Evolutionary conservation across 495 filamentous ascomycete genomes (phyloP), one percentile per base, ranked within the genome.

Genomic region (Aspergillus campestris): DNA sequence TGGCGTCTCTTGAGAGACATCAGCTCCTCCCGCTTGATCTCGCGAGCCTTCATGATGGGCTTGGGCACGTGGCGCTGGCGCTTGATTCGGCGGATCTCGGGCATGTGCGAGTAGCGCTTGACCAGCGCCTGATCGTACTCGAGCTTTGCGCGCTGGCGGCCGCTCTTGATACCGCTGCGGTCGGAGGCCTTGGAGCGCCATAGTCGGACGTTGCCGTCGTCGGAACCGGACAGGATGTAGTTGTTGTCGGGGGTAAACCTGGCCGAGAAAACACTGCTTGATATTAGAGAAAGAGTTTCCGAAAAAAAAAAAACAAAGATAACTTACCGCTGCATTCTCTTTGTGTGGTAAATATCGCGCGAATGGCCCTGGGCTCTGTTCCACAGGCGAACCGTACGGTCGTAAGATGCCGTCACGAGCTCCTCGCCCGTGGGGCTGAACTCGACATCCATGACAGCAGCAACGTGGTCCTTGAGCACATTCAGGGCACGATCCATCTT

Each of bases 401-500:
- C 91, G 57, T 97, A 99, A 5, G 83, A 87, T 9, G 86, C 92
- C 29, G 80, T 86, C 13, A 99, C 87, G 28, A 97, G 80, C 60
- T 95, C 91, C 62, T 95, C 83, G 42, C 94, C 94, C 0, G 91
- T 96, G 0, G 94, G 94, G 40, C 81, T 87, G 67, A 90, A 99
- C 51, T 95, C 88, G 33, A 99, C 83, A 59, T 94, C 87, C 89
- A 97, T 96, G 0, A 95, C 90, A 5, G 94, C 92, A 4, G 88
- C 85, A 10, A 97, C 94, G 55, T 97, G 94, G 53, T 91, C 92
- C 67, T 92, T 94, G 11, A 92, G 76, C n/a, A 96, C 81, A 58
- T 97, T 97, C 38, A 90, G 61, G 3, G 89, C 86, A 40, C 88
- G 81, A 45, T 81, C 72, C 60, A 90, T 79, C 53, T 88, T 88